Evolutionary conservation across 2,329 filamentous ascomycete species (phyloP), one percentile per base, ranked within the genome.

Genomic region (Fusarium humuli): DNA sequence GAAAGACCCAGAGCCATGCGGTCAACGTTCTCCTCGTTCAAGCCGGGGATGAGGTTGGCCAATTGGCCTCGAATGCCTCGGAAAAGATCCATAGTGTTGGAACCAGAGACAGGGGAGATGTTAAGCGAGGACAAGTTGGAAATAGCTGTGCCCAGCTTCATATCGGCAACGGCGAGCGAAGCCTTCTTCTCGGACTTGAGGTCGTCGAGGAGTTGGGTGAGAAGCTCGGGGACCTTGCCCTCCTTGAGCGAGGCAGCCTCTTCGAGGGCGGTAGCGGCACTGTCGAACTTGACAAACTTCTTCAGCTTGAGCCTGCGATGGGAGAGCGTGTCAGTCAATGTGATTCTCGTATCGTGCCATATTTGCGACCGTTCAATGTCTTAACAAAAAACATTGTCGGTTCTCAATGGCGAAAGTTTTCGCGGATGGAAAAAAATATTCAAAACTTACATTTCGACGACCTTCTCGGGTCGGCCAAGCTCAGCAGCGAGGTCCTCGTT

Each of bases 131-230:
- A 94, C 52, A 99, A 87, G 83, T 97, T 96, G 80, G 93, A 92
- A 83, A 99, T 98, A 65, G 96, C 90, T 78, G 91, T 93, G 75
- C 93, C 93, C 72, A 99, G 89, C 83, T 97, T 97, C 65, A 93
- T 91, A 79, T 99, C 96, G 72, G 94, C 94, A 71, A 99, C 95
- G 61, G 94, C 95, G 73, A 99, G 87, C 22, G 94, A 97, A 44
- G 93, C 91, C 85, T 99, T 98, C 86, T 97, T 97, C 88, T 99
- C 96, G 80, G 97, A 92, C 85, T 98, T 98, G 82, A 98, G 90
- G 56, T 91, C 90, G 74, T 97, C 90, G 74, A 99, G 90, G 67
- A 99, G 88, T 74, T 87, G 88, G 57, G 92, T 86, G 69, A 99
- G 87, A 81, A 96, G 91, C 62, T 94, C 91, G 49, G 95, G 97